Percentiles rank a stretch among this genome's conserved stretches.
Conservation (phyloP, 345 rosid genomes). For the Citrus mangshanensis region DNA sequence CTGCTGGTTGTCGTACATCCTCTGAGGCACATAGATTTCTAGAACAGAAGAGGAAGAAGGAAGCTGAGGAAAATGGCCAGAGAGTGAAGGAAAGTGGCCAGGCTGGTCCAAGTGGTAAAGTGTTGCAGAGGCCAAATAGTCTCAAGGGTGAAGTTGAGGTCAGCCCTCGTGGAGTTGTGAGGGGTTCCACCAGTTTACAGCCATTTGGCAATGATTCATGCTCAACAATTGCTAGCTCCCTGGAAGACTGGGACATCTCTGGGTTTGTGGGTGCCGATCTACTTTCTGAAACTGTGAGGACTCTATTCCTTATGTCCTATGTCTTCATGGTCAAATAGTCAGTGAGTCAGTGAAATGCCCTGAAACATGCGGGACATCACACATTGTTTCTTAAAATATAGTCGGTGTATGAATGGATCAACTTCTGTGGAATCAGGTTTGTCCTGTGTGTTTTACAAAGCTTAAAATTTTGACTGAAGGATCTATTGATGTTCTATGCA, state of each 20-base stretch:
- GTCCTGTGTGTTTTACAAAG: neutral
- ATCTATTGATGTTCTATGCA: constrained; percentile 24
- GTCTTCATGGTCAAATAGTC: neutral
- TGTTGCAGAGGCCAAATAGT: constrained; percentile 31
- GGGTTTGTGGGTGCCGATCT: constrained; percentile 4
- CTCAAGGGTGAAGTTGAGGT: constrained; percentile 34
- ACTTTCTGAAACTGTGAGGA: constrained; percentile 13
- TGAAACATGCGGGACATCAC: too few species aligned
- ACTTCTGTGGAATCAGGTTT: neutral
- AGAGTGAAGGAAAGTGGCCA: constrained; percentile 48
- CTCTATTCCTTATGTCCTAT: neutral
- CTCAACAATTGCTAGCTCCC: constrained; percentile 33
- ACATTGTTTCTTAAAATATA: neutral
- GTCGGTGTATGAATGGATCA: neutral
- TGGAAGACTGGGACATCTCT: constrained; percentile 22
- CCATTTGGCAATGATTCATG: constrained; percentile 40
- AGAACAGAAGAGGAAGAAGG: constrained; percentile 66
- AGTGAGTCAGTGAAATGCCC: too few species aligned
- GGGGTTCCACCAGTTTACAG: constrained; percentile 34
- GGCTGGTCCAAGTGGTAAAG: constrained; percentile 59
- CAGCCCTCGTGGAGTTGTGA: constrained; percentile 42
- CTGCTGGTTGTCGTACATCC: constrained; percentile 65
- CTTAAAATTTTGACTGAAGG: neutral
- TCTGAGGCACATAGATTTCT: constrained; percentile 61
- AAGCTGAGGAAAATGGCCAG: constrained; percentile 53